Evolutionary conservation across 2,329 filamentous ascomycete genomes (phyloP), one percentile per base, ranked within the genome.

Genomic region (Cryphonectria japonica): DNA sequence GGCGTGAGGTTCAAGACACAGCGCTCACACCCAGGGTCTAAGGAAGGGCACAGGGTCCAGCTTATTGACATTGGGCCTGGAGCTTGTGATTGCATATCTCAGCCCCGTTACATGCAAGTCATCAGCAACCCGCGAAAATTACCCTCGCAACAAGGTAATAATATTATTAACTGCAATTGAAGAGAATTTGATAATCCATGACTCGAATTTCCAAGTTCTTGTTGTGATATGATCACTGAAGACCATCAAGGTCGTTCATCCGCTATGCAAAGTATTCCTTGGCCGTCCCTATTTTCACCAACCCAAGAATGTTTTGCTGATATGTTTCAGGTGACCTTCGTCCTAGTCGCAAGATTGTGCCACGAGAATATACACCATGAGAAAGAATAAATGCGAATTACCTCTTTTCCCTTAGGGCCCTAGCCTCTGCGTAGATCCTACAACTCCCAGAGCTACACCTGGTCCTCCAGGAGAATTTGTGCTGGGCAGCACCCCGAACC

Each of bases 401-500:
- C 19, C 60, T 54, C 70, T 63, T 50, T 37, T 29, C 32, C 14
- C 39, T 57, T 81, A 94, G 66, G 92, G 87, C 1, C 93, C 92
- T 60, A 94, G 82, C 74, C 92, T 86, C 79, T 94, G 92, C 34
- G 86, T 87, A 66, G 84, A 86, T 26, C 87, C 89, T 61, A 92
- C 83, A 71, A 92, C 87, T 69, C 89, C 89, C 76, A 92, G 84
- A 1, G 86, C 83, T 71, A 92, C 87, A 69, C 89, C 89, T 75
- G 86, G 83, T 22, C 86, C 80, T 73, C 84, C 82, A 8, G 82
- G 78, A 62, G 78, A 77, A 26, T 81, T 78, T 69, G 80, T 79
- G 57, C 77, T 77, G 74, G 77, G 95, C 70, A 98, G 83, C 19
- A 98, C 92, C 1, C 95, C 95, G 77, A 97, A 98, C 68, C 95